Evolutionary conservation across 768 basidiomycete genomes (phyloP), one percentile per base, ranked within the genome.

Genomic region (Trametes meyenii): DNA sequence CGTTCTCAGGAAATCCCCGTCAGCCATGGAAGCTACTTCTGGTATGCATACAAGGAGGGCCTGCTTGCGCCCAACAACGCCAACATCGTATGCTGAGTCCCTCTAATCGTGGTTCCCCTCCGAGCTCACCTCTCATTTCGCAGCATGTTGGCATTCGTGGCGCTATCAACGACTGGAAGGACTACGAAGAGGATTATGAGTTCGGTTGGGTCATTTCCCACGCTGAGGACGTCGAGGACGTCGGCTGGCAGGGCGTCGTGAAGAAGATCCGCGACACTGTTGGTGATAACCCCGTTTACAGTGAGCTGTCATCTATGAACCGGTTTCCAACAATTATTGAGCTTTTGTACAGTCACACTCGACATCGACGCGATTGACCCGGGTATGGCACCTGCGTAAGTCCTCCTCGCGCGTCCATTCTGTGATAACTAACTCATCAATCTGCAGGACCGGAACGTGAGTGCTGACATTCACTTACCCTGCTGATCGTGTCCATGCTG

Each of bases 11-110:
- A 72, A 40, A 63, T 71, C 6, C 72, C 71, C 16, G 70, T 74
- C 44, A 68, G 63, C 19, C 72, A 73, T 58, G 74, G 72, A 3
- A 71, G 68, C 62, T 75, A 74, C 64, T 75, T 75, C 67, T 75
- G 65, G 61, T 73, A 72, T 52, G 74, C 74, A 1, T 48, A 65
- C 55, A 56, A 75, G 33, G 73, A 75, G 55, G 74, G 74, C 16
- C 68, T 74, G 4, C 68, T 75, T 21, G 70, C 69, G 12, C 57
- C 72, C 8, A 67, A 74, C 65, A 67, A 71, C 54, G 62, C 70
- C 61, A 74, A 74, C 64, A 72, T 73, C 52, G 73, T 72, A 49
- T 14, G 72, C 55, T 7, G 2, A 17, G 23, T 13, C 49, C 19
- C 6, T 21, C 24, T n/a, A 26, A 8, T 24, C 26, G 11, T 13